Percentiles rank a stretch among this genome's conserved stretches.
phyloP scores from a whole-genome alignment of 805 yeast species.

The Monosporozyma solicola region DNA sequence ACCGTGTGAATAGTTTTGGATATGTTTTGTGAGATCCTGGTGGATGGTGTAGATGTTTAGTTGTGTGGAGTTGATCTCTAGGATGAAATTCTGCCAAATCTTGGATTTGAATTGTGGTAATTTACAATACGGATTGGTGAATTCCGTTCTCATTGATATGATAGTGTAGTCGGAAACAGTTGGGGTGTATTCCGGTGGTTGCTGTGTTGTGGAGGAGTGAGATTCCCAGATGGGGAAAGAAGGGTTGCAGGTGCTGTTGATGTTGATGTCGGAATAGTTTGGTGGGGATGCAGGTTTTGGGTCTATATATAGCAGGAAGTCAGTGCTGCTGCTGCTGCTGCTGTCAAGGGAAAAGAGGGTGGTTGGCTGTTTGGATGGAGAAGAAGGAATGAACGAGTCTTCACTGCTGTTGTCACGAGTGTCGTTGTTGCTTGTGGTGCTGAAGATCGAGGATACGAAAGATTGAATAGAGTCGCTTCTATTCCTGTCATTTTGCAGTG shows the following conservation, averaged over 20 bases:
- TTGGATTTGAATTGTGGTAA: conserved; percentile 41
- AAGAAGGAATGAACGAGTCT: background rate
- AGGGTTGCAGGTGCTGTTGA: conserved; percentile 11
- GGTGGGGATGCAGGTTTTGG: conserved; percentile 33
- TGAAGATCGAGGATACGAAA: background rate
- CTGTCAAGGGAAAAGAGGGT: no score
- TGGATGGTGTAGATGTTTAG: conserved; percentile 54
- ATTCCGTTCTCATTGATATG: conserved; percentile 60
- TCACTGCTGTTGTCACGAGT: background rate
- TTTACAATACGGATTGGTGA: conserved; percentile 66
- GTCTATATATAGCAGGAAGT: conserved; percentile 27
- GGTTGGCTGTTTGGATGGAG: background rate
- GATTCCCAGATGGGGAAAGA: conserved; percentile 39
- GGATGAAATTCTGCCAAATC: conserved; percentile 58
- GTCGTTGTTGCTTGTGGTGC: background rate
- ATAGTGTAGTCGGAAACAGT: conserved; percentile 52
- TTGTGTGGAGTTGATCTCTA: conserved; percentile 83
- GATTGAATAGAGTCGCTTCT: conserved; percentile 1
- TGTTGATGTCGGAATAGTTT: conserved; percentile 19
- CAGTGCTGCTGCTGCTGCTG: background rate
- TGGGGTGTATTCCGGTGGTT: conserved; percentile 57
- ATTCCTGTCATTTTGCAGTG: background rate
- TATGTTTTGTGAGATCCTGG: conserved; percentile 22
- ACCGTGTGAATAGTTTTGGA: conserved; percentile 19
- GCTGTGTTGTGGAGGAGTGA: conserved; percentile 9